These are phyloP conservation scores for Harringtonia lauricola DNA, from an alignment of 2,329 filamentous ascomycete species.

Conservation along the genomic window DNA sequence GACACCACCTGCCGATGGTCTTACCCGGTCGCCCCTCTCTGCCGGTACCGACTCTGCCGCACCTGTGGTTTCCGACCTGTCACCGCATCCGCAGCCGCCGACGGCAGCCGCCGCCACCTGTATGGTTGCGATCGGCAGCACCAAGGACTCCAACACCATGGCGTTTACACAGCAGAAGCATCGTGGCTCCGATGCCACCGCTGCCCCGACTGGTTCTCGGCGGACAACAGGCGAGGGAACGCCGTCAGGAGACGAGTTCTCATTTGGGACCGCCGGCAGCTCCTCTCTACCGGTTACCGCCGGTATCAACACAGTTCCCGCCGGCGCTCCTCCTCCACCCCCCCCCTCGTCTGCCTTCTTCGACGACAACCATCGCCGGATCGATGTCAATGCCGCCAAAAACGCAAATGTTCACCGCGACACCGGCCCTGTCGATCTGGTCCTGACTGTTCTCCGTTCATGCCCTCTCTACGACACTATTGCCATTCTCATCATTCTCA, in stretches of 20 bases:
- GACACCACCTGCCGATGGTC: slow-evolving; percentile 18
- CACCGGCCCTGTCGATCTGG: slow-evolving; percentile 62
- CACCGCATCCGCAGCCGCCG: too few relatives aligned
- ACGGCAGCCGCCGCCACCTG: too few relatives aligned
- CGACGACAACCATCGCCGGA: slow-evolving; percentile 48
- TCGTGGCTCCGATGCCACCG: background rate
- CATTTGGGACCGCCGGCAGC: background rate
- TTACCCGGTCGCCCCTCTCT: slow-evolving; percentile 1
- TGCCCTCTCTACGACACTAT: slow-evolving; percentile 91
- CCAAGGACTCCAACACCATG: too few relatives aligned
- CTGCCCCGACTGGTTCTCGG: background rate
- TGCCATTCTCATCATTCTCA: slow-evolving; percentile 89
- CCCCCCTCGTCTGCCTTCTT: background rate
- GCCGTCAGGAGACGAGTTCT: background rate
- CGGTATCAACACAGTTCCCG: too few relatives aligned
- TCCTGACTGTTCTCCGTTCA: slow-evolving; percentile 76
- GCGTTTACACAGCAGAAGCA: background rate
- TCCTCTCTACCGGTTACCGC: too few relatives aligned
- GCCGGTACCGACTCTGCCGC: background rate
- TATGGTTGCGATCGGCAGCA: too few relatives aligned
- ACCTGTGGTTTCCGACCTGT: background rate
- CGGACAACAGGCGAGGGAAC: background rate
- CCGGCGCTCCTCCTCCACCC: background rate
- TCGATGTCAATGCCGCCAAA: slow-evolving; percentile 60
- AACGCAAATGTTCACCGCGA: slow-evolving; percentile 57